Percentiles rank a stretch among this genome's conserved stretches.
Evolutionary conservation across 306 rosid genomes (phyloP).

Genomic region (Abrus precatorius): DNA sequence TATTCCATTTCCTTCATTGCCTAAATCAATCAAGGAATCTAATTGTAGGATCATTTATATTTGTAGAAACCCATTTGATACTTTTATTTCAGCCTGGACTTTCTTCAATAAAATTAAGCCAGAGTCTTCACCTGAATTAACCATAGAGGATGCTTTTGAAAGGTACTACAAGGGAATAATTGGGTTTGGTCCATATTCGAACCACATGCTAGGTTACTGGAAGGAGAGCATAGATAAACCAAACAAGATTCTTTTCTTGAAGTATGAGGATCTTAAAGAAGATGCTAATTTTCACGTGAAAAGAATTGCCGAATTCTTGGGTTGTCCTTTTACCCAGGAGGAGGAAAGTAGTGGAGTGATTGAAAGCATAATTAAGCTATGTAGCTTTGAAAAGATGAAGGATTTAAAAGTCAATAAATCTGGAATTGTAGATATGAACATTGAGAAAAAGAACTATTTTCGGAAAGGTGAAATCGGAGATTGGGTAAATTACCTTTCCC

Average conservation of each 20-base stretch:
- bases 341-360: conserved; percentile 38
- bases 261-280: conserved; percentile 65
- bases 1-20: conserved; percentile 52
- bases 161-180: conserved; percentile 56
- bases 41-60: conserved; percentile 54
- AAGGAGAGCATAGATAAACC: conserved; percentile 59
- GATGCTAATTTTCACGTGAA: conserved; percentile 45
- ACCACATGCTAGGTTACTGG: conserved; percentile 65
- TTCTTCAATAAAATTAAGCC: conserved; percentile 42
- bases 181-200: conserved; percentile 63
- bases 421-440: conserved; percentile 44
- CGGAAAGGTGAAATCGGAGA: conserved; percentile 71
- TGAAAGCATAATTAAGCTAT: conserved; percentile 54
- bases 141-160: conserved; percentile 60
- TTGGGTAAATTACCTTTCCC: conserved; percentile 62
- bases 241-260: conserved; percentile 58
- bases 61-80: conserved; percentile 66
- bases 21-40: conserved; percentile 48
- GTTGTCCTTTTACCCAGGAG: neutral
- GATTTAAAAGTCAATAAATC: conserved; percentile 56
- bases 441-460: conserved; percentile 59
- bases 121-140: neutral
- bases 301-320: conserved; percentile 54
- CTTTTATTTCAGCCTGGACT: conserved; percentile 60
- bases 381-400: conserved; percentile 64